Evolutionary conservation across 306 rosid genomes (phyloP).

Genomic region (Prunus padus): DNA sequence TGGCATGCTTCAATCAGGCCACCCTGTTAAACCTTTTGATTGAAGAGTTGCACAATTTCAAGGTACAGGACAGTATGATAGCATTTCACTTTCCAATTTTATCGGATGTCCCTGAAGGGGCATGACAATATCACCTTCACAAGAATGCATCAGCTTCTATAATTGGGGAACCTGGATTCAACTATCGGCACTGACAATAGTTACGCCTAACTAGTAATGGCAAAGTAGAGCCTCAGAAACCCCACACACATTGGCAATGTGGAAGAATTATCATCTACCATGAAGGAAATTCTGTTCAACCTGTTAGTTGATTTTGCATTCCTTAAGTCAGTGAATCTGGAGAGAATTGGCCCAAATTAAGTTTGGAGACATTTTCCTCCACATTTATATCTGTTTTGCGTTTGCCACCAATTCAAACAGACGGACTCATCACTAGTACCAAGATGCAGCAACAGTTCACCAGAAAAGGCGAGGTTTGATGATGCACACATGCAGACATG

Average conservation of each 20-base stretch:
- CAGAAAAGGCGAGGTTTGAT: not conserved
- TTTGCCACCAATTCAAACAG: not conserved
- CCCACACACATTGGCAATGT: not conserved
- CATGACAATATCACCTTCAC: not conserved
- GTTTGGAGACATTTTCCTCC: not conserved
- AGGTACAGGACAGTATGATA: not conserved
- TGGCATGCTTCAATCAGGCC: slow-evolving; percentile 12
- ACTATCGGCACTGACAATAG: not conserved
- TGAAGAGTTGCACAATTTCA: not conserved
- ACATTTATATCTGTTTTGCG: not conserved
- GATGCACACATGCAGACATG: not conserved
- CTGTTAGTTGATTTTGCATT: not conserved
- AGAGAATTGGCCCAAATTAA: not conserved
- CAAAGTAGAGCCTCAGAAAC: not conserved
- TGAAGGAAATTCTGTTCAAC: not conserved
- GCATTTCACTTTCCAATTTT: slow-evolving; percentile 3
- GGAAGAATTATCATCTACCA: not conserved
- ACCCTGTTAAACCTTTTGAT: not conserved
- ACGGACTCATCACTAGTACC: not conserved
- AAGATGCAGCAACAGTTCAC: not conserved
- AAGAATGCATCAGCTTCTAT: not conserved
- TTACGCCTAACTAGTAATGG: not conserved
- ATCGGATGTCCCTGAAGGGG: not conserved
- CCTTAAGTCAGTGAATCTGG: not conserved
- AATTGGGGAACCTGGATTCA: not conserved